A percentile compares a stretch with the other conserved stretches of the same genome.
Evolutionary conservation across 495 filamentous ascomycete genomes (phyloP).

Genomic region (Corynascus novoguineensis): DNA sequence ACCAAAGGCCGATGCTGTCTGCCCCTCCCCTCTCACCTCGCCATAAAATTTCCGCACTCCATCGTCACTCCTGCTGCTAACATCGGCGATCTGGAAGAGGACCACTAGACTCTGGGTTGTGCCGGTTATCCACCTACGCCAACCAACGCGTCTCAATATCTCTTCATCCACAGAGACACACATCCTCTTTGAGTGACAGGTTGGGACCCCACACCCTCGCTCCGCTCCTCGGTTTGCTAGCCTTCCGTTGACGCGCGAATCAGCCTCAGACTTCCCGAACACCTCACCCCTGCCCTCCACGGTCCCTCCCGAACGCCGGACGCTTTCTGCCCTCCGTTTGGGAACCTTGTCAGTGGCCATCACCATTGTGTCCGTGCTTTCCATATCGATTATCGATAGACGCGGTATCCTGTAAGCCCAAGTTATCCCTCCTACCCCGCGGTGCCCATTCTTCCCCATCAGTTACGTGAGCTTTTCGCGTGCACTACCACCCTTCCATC

Average conservation of each 20-base stretch:
- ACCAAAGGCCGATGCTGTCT: neutral
- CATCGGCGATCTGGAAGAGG: neutral
- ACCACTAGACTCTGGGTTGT: neutral
- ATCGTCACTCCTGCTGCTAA: neutral
- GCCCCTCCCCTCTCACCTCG: constrained; percentile 2
- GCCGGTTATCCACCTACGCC: neutral
- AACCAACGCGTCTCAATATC: neutral
- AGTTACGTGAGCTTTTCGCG: neutral
- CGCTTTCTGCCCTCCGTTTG: constrained; percentile 10
- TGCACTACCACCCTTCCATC: neutral
- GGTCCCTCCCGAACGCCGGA: constrained; percentile 14
- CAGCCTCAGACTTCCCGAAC: constrained; percentile 6
- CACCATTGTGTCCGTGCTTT: constrained; percentile 4
- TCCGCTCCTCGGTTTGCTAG: constrained; percentile 3
- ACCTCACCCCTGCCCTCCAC: constrained; percentile 15
- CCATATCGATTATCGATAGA: constrained; percentile 2
- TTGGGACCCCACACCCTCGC: constrained; percentile 4
- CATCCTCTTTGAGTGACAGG: neutral
- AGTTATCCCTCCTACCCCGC: constrained; percentile 8
- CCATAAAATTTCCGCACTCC: constrained; percentile 9
- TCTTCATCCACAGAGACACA: no score
- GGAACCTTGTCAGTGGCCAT: neutral
- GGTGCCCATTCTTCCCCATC: neutral
- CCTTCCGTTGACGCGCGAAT: constrained; percentile 1
- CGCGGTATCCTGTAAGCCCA: constrained; percentile 8